Evolutionary conservation across 1,139 yeast genomes (phyloP), one percentile per base, ranked within the genome.

Genomic region (Pneumocystis canis): DNA sequence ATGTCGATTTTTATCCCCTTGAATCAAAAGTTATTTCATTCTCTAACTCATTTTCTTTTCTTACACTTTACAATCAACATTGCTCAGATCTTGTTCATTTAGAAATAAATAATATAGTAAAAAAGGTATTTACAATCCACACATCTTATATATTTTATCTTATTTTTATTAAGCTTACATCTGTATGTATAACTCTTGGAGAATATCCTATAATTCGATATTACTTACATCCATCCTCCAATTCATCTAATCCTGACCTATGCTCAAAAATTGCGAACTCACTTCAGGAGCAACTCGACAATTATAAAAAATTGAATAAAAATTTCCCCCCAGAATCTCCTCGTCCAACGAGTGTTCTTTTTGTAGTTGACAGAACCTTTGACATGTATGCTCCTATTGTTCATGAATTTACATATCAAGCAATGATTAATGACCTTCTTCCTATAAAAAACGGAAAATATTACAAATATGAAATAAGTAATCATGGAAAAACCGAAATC

Each of bases 351-450:
- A 82, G 96, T 0, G 79, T 88, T 0, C 79, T 90, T 68, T 73
- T 92, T 61, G 82, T 92, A 39, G 77, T 87, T 5, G 98, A 92
- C 73, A 79, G 99, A 66, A 80, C 95, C 0, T 73, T 89, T 71
- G 98, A 94, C 73, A 77, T 87, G 64, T 82, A 82, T 70, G 87
- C 95, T 3, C 96, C 97, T 0, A 73, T 94, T 60, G 74, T 90
- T 63, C 98, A 92, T 73, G 96, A 89, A 72, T 89, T 90, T 73
- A 82, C 86, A n/a, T 94, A 89, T 73, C 96, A 92, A 73, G 92
- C 97, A 5, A 85, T 90, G 88, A 87, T 92, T 18, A 84, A 85
- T 77, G 98, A 92, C 73, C 73, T 83, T 61, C 67, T 77, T 39
- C 69, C 69, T n/a, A 80, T 82, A 33, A 75, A 77, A n/a, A 76